Conservation (phyloP, 495 filamentous ascomycete species). For the Lophium mytilinum region DNA sequence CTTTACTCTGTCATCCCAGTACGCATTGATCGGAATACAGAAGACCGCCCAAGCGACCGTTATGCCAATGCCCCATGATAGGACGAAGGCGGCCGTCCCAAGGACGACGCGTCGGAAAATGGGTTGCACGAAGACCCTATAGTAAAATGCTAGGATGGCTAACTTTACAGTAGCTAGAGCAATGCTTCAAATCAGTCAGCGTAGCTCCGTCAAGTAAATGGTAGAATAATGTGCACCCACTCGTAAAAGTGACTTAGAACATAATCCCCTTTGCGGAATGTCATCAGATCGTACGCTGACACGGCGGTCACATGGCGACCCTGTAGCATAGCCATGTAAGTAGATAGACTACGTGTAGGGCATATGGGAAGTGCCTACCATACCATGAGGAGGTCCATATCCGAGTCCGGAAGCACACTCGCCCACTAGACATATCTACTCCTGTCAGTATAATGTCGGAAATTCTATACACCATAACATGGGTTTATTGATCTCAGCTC, state of each 20-base stretch:
- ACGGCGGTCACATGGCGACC: constrained; percentile 11
- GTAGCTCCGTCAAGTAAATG: no score
- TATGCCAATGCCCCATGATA: constrained; percentile 18
- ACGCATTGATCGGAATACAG: constrained; percentile 15
- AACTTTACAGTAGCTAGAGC: constrained; percentile 20
- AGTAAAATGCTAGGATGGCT: constrained; percentile 22
- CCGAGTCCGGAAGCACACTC: constrained; percentile 19
- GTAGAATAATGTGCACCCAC: no score
- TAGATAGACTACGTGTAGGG: no score
- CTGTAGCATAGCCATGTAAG: no score
- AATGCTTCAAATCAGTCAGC: background rate
- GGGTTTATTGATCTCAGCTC: no score
- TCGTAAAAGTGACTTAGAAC: constrained; percentile 26
- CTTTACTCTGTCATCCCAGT: constrained; percentile 16
- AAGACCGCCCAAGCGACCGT: constrained; percentile 12
- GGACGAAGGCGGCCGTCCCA: constrained; percentile 13
- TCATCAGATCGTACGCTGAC: constrained; percentile 7
- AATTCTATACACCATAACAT: background rate
- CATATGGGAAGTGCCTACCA: constrained; percentile 5
- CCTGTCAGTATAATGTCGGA: background rate
- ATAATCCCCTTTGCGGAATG: constrained; percentile 22
- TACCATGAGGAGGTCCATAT: constrained; percentile 23
- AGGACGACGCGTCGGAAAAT: constrained; percentile 17
- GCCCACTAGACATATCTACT: constrained; percentile 19
- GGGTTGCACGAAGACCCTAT: constrained; percentile 18